These are phyloP conservation scores for Xylaria arbuscula DNA, from an alignment of 2,329 filamentous ascomycete genomes.

Conservation along the genomic window DNA sequence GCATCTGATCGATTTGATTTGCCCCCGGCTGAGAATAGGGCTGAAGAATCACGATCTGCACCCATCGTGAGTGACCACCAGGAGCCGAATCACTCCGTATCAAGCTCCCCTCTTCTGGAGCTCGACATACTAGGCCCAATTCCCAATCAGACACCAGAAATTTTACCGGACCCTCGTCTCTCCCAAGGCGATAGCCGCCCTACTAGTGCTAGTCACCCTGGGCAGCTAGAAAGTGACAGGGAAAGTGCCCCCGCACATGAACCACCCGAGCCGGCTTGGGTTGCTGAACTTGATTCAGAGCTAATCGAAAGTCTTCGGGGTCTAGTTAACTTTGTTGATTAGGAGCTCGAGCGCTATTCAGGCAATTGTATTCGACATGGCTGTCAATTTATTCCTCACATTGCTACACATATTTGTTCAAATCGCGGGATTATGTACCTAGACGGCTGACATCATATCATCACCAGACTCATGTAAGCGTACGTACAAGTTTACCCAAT, in stretches of 20 bases:
- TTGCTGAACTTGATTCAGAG: conserved; percentile 46
- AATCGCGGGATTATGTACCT: background rate
- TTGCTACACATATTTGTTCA: conserved; percentile 4
- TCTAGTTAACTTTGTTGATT: conserved; percentile 48
- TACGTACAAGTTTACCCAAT: background rate
- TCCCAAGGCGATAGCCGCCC: background rate
- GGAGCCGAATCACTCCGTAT: background rate
- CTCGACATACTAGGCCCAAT: background rate
- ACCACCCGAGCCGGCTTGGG: conserved; percentile 43
- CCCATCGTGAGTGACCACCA: background rate
- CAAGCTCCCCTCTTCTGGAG: conserved; percentile 28
- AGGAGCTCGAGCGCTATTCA: background rate
- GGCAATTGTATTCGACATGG: background rate
- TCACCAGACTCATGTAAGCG: background rate
- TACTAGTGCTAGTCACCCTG: background rate
- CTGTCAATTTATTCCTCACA: background rate
- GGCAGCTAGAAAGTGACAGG: background rate
- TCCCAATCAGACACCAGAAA: background rate
- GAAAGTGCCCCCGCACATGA: background rate
- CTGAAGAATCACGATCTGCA: conserved; percentile 4
- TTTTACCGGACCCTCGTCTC: background rate
- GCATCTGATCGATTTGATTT: conserved; percentile 45
- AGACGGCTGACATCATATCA: background rate
- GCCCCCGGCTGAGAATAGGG: conserved; percentile 22
- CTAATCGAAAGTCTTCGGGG: conserved; percentile 47